Percentiles rank a stretch among this genome's conserved stretches.
Evolutionary conservation across 768 basidiomycete species (phyloP).

Genomic region (Galerina marginata): DNA sequence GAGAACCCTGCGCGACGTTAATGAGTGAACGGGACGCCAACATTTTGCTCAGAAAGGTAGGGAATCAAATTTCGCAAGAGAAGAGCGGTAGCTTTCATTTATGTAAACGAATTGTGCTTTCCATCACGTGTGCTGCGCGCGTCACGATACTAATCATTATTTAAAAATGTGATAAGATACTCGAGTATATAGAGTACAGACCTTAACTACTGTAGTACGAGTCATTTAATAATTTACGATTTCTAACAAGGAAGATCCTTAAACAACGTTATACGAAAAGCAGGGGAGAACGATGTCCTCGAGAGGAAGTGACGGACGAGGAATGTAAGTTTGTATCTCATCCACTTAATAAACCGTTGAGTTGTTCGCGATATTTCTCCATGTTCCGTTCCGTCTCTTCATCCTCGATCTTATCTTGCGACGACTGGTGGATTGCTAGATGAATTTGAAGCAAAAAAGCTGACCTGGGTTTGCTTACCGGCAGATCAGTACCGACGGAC

Average conservation of each 20-base stretch:
- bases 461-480: constrained; percentile 55
- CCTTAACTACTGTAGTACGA: constrained; percentile 7
- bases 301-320: neutral
- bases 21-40: constrained; percentile 61
- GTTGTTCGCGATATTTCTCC: constrained; percentile 88
- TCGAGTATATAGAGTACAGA: neutral
- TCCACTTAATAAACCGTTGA: constrained; percentile 84
- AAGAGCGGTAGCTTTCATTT: constrained; percentile 2
- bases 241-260: neutral
- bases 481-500: constrained; percentile 69
- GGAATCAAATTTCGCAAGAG: constrained; percentile 22
- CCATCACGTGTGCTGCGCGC: constrained; percentile 12
- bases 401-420: constrained; percentile 70
- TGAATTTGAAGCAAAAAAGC: constrained; percentile 12
- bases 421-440: constrained; percentile 41
- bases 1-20: constrained; percentile 58
- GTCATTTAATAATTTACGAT: constrained; percentile 1
- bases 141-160: neutral
- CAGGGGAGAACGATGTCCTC: neutral
- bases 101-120: constrained; percentile 6
- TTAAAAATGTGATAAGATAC: neutral
- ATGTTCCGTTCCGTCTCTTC: constrained; percentile 87
- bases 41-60: constrained; percentile 50
- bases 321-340: constrained; percentile 18
- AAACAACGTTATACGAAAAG: neutral